Evolutionary conservation across 1,139 yeast species (phyloP), one percentile per base, ranked within the genome.

Genomic region (Protomyces inouyei): DNA sequence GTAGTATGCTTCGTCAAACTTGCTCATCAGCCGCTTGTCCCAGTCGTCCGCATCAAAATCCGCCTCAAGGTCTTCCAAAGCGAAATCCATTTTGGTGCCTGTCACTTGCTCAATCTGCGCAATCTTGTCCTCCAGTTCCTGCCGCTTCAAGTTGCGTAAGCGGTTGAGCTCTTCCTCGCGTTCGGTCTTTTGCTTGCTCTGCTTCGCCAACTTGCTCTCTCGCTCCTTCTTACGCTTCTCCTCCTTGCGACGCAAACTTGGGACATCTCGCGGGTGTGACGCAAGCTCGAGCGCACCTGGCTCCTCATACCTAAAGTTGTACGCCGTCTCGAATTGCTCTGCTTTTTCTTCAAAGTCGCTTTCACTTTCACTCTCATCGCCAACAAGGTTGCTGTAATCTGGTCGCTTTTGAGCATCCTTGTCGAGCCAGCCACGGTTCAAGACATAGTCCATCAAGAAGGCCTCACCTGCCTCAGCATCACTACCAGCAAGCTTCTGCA

Each of bases 231-330:
- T 90, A 72, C 98, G 83, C 23, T 88, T 76, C 69, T 87, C 82
- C 60, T 85, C 85, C 25, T 86, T 84, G 73, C 98, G 83, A 77
- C 98, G 85, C 72, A 91, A 80, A 0, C 98, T 90, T 74, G 91
- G 97, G 12, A 68, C 64, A 69, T 82, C 88, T 82, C 99, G 90
- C 3, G 98, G 98, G 78, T 93, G 95, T n/a, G 96, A 86, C 38
- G 91, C 87, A 74, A 95, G 89, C 72, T 93, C 97, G 0, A 93
- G 89, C 9, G 97, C 83, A 69, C 85, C 85, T 10, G 68, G 69
- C 71, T 93, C 98, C 76, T 95, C 98, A 73, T 83, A 93, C 74
- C 98, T 83, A 80, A 92, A 92, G 72, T 95, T 95, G 77, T 92
- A 93, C 0, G 96, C 97, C 67, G 84, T 83, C 76, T 95, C 99